Evolutionary conservation across 2,329 filamentous ascomycete species (phyloP).

Genomic region (Apiospora aurea): DNA sequence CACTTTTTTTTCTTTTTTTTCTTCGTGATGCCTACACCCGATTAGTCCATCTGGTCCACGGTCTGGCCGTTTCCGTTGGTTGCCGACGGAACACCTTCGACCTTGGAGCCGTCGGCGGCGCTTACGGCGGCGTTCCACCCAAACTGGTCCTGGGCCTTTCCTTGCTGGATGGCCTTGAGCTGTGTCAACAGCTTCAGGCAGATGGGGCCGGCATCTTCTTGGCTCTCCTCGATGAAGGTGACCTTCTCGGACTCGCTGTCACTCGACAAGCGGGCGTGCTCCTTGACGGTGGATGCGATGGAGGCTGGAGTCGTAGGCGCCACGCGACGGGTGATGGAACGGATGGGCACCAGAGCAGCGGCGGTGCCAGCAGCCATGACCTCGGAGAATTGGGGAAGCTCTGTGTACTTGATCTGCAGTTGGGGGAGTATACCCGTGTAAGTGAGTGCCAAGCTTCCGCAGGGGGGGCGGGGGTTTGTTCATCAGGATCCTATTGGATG

Average conservation of each 20-base stretch:
- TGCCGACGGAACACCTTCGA: conserved; percentile 39
- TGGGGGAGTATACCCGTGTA: neutral
- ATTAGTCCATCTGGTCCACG: conserved; percentile 48
- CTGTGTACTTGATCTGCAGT: conserved; percentile 66
- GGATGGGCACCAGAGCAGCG: conserved; percentile 88
- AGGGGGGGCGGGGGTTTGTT: neutral
- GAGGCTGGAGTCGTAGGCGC: conserved; percentile 48
- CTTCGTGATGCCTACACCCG: neutral
- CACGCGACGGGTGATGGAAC: conserved; percentile 78
- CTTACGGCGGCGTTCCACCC: conserved; percentile 69
- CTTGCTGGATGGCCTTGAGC: conserved; percentile 85
- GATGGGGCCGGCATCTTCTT: conserved; percentile 75
- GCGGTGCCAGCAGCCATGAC: conserved; percentile 93
- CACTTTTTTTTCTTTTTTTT: neutral
- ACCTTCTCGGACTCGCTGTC: conserved; percentile 55
- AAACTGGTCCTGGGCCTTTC: conserved; percentile 78
- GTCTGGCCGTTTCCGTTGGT: conserved; percentile 38
- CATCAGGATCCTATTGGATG: neutral
- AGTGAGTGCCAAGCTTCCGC: neutral
- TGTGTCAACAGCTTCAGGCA: conserved; percentile 76
- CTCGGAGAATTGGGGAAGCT: conserved; percentile 66
- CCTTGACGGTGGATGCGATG: conserved; percentile 43
- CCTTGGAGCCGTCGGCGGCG: conserved; percentile 53
- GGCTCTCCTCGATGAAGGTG: conserved; percentile 60
- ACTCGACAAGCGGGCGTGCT: conserved; percentile 48